Conservation (phyloP, 495 filamentous ascomycete species). For the Aspergillus heteromorphus region DNA sequence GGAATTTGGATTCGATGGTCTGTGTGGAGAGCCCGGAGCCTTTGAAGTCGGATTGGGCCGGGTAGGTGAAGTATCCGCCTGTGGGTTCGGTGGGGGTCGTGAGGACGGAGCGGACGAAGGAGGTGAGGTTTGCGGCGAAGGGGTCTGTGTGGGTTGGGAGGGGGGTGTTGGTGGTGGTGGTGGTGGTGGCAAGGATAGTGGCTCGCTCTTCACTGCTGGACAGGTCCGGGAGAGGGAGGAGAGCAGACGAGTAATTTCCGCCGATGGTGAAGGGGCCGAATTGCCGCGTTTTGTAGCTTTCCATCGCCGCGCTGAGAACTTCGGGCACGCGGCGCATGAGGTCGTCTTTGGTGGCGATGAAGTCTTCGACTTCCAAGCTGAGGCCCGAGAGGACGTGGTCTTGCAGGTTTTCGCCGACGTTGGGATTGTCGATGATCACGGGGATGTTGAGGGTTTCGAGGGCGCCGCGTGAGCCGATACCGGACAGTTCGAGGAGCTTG, state of each 20-base stretch:
- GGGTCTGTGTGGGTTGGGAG: constrained; percentile 21
- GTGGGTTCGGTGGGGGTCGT: constrained; percentile 17
- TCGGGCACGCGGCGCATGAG: constrained; percentile 36
- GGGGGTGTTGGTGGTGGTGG: constrained; percentile 21
- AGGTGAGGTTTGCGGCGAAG: constrained; percentile 15
- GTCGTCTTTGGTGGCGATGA: constrained; percentile 35
- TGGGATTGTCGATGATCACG: constrained; percentile 28
- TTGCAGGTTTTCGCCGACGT: constrained; percentile 43
- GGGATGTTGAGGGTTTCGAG: constrained; percentile 23
- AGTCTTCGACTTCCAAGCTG: constrained; percentile 38
- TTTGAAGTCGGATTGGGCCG: constrained; percentile 27
- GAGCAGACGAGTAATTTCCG: constrained; percentile 35
- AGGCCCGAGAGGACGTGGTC: constrained; percentile 29
- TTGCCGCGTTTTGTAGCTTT: constrained; percentile 28
- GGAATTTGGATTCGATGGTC: constrained; percentile 22
- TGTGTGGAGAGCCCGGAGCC: constrained; percentile 26
- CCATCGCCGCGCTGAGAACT: constrained; percentile 27
- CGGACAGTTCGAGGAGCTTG: constrained; percentile 51
- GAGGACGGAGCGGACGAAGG: constrained; percentile 29
- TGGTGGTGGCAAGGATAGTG: too few relatives aligned
- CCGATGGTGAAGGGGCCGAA: constrained; percentile 35
- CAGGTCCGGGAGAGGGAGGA: constrained; percentile 36
- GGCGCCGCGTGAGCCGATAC: constrained; percentile 27
- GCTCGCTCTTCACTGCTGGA: too few relatives aligned
- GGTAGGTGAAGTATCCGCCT: constrained; percentile 36